Conservation (phyloP, 2,329 filamentous ascomycete genomes). For the Arthrobotrys musiformis region DNA sequence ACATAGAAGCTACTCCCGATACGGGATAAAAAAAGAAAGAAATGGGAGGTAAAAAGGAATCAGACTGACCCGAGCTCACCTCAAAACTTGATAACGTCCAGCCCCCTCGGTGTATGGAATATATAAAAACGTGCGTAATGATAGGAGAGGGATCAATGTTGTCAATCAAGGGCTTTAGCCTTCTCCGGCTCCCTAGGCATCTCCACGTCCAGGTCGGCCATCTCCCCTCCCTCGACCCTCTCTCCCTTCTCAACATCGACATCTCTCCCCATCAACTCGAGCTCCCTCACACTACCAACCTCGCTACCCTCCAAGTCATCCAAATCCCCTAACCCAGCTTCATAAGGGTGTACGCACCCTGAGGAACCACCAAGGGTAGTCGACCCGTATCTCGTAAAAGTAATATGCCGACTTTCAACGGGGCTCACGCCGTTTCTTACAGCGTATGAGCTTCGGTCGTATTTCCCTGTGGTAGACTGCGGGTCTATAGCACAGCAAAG, state of each 20-base stretch:
- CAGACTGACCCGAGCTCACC: neutral
- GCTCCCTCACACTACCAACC: neutral
- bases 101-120: neutral
- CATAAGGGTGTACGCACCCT: slow-evolving; percentile 3
- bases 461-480: neutral
- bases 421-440: neutral
- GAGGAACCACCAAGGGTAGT: neutral
- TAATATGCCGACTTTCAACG: neutral
- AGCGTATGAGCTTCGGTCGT: neutral
- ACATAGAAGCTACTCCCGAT: too few species aligned
- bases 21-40: neutral
- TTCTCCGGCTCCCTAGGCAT: neutral
- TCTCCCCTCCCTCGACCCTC: neutral
- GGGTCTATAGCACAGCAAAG: slow-evolving; percentile 4
- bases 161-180: neutral
- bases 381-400: neutral
- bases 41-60: neutral
- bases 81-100: neutral
- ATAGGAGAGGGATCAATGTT: neutral
- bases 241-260: slow-evolving; percentile 3
- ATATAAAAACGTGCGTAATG: neutral
- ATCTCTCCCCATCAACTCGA: neutral
- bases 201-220: neutral
- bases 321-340: neutral
- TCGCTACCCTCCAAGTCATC: slow-evolving; percentile 4